Conservation (phyloP, 2,329 filamentous ascomycete genomes). For the Pestalotiopsis fici region DNA sequence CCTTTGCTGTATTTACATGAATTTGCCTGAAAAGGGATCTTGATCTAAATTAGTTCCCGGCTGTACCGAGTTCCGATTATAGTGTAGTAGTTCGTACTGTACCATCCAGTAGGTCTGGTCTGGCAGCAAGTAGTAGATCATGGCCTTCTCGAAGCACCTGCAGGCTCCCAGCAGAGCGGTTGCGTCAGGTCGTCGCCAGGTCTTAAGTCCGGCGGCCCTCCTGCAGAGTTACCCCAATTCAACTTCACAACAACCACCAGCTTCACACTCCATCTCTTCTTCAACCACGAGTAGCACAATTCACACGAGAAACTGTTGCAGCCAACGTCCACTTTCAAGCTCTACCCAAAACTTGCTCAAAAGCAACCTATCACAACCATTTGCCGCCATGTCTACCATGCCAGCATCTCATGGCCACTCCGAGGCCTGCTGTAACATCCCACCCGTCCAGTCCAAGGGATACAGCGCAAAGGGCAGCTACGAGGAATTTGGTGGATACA, state of each 20-base stretch:
- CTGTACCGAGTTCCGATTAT: not conserved
- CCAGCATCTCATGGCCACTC: slow-evolving; percentile 54
- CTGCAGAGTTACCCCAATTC: not conserved
- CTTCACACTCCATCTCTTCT: not conserved
- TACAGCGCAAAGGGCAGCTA: slow-evolving; percentile 59
- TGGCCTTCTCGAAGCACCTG: slow-evolving; percentile 10
- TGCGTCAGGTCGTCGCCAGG: slow-evolving; percentile 5
- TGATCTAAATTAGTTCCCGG: not conserved
- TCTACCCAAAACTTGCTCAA: not conserved
- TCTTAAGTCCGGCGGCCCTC: not conserved
- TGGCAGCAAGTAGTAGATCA: not conserved
- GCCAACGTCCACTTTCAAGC: not conserved
- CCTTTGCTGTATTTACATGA: not conserved
- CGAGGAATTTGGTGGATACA: slow-evolving; percentile 55
- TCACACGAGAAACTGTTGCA: not conserved
- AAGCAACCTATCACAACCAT: not conserved
- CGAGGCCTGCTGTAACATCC: slow-evolving; percentile 59
- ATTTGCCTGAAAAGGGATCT: not conserved
- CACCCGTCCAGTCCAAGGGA: slow-evolving; percentile 56
- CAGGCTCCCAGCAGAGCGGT: slow-evolving; percentile 2
- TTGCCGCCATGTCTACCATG: slow-evolving; percentile 48
- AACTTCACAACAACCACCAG: not conserved
- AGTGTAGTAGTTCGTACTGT: not conserved
- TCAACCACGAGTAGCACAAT: not conserved
- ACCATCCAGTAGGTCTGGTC: not conserved